phyloP scores from a whole-genome alignment of 1,284 basidiomycete genomes.

The Ceratobasidium theobromae region DNA sequence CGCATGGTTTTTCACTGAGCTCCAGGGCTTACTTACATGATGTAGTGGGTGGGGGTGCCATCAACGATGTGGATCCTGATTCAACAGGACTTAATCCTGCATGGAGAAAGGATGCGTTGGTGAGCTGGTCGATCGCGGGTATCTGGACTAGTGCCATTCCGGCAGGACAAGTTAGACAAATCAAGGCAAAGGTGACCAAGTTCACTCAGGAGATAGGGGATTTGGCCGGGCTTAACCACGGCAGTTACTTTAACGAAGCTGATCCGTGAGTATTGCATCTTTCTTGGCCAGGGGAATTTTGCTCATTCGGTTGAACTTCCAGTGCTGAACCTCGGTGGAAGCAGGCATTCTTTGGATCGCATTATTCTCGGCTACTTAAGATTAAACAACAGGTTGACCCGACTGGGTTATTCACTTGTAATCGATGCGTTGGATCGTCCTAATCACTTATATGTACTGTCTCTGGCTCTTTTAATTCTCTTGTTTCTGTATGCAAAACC shows the following conservation, averaged over 20 bases:
- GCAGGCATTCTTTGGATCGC: slow-evolving; percentile 16
- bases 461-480: background rate
- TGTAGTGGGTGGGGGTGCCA: slow-evolving; percentile 19
- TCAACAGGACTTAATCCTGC: slow-evolving; percentile 49
- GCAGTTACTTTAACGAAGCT: slow-evolving; percentile 51
- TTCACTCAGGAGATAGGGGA: slow-evolving; percentile 39
- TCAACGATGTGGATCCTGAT: slow-evolving; percentile 40
- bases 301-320: background rate
- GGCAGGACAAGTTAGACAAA: slow-evolving; percentile 39
- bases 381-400: slow-evolving; percentile 9
- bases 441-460: background rate
- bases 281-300: background rate
- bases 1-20: too few species aligned
- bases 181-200: slow-evolving; percentile 41
- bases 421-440: background rate
- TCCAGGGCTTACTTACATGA: too few species aligned
- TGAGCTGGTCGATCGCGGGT: slow-evolving; percentile 39
- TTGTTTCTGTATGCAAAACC: too few species aligned
- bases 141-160: slow-evolving; percentile 45
- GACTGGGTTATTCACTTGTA: background rate
- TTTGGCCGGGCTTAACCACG: slow-evolving; percentile 42
- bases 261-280: slow-evolving; percentile 40
- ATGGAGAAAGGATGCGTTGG: slow-evolving; percentile 47
- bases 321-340: slow-evolving; percentile 26
- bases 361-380: slow-evolving; percentile 24